Percentiles rank a stretch among this genome's conserved stretches.
These are phyloP conservation scores for Penicillium mononematosum DNA, from an alignment of 495 filamentous ascomycete species.

Conservation along the genomic window DNA sequence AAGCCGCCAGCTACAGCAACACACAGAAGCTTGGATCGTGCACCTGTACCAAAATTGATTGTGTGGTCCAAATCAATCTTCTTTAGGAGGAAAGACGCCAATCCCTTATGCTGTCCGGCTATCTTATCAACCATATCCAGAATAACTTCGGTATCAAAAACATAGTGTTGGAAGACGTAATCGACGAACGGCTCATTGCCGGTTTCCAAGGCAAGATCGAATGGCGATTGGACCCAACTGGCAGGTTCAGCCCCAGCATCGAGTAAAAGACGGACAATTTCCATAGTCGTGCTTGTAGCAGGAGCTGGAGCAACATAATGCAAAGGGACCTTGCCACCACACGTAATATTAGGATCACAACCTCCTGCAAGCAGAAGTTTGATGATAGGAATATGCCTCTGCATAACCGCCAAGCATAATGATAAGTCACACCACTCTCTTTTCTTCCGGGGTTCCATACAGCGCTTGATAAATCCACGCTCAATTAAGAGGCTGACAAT, in stretches of 20 bases:
- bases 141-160: neutral
- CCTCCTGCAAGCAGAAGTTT: conserved; percentile 5
- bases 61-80: neutral
- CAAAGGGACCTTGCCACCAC: neutral
- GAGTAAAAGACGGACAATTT: neutral
- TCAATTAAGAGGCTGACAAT: conserved; percentile 10
- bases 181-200: neutral
- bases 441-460: neutral
- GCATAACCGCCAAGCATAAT: conserved; percentile 1
- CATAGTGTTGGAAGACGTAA: neutral
- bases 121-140: neutral
- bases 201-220: neutral
- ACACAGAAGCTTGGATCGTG: neutral
- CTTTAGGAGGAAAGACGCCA: neutral
- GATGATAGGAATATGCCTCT: neutral
- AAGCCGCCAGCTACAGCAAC: neutral
- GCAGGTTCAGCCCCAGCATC: neutral
- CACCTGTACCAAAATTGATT: no score
- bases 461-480: neutral
- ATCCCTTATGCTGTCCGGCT: neutral
- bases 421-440: neutral
- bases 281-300: neutral
- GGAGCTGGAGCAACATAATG: neutral
- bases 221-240: neutral
- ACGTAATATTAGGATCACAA: conserved; percentile 2